Conservation (phyloP, 2,329 filamentous ascomycete genomes). For the Paracoccidioides brasiliensis region DNA sequence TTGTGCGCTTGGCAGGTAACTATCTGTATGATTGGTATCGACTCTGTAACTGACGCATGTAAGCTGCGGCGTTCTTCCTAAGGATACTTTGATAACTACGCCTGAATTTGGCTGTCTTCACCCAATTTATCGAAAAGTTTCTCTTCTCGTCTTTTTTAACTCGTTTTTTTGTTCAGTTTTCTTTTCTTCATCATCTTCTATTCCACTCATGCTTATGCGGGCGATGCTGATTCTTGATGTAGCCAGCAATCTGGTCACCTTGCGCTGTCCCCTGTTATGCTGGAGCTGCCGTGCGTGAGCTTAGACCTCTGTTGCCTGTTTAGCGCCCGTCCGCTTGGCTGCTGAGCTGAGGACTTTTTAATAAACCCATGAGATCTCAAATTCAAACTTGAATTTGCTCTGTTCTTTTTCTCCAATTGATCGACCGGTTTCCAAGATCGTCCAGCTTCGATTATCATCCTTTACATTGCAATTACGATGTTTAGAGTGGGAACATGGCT, state of each 20-base stretch:
- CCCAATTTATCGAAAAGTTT: background rate
- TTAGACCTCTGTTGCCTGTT: background rate
- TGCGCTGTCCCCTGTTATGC: background rate
- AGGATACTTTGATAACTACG: too few relatives aligned
- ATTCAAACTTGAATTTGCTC: background rate
- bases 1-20: too few relatives aligned
- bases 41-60: too few relatives aligned
- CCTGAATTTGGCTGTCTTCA: too few relatives aligned
- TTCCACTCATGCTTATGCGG: too few relatives aligned
- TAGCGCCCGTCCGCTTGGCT: too few relatives aligned
- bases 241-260: too few relatives aligned
- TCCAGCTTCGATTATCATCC: background rate
- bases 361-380: background rate
- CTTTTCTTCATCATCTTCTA: background rate
- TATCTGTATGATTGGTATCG: too few relatives aligned
- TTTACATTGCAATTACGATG: slow-evolving; percentile 16
- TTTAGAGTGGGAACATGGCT: slow-evolving; percentile 33
- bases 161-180: background rate
- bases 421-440: background rate
- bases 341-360: background rate
- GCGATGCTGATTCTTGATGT: too few relatives aligned
- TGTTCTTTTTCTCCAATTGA: background rate
- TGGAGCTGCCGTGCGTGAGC: background rate
- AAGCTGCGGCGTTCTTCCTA: too few relatives aligned
- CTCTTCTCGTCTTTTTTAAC: background rate